Evolutionary conservation across 2,329 filamentous ascomycete species (phyloP), one percentile per base, ranked within the genome.

Genomic region (Neospermospora avenae): DNA sequence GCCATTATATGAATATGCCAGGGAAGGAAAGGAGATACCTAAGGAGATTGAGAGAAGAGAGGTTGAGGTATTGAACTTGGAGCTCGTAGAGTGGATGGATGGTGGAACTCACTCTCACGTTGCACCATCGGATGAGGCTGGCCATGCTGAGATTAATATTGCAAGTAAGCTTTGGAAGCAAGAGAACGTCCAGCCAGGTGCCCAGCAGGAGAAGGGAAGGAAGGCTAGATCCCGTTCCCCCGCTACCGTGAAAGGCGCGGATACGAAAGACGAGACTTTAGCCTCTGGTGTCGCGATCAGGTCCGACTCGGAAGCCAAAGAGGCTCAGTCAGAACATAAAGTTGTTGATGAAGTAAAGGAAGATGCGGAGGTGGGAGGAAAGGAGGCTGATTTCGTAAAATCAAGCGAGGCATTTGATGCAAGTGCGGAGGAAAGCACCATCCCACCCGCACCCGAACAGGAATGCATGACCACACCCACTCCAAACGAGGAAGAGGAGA

Each of bases 1-100:
- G 79, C 89, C 91, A 35, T 81, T 97, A 52, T 99, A 99, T 73
- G 93, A 99, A 76, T 98, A 98, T 75, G 95, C 95, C 20, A 83
- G 95, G 52, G 91, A 93, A 73, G 95, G 95, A 16, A 91, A 89
- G 71, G 85, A 90, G 37, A 87, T 96, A 16, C 95, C 95, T 0
- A 81, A 88, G 58, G 89, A 96, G 73, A 95, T 99, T 61, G 81
- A 92, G 72, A 85, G 89, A 57, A 80, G 93, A 59, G 84, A 89
- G 1, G 90, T 98, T 41, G 86, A 91, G 55, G 90, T 96, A 0
- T 75, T 82, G 49, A 84, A 92, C 39, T 75, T 97, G 67, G 90
- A 96, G 73, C 75, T 98, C 60, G 71, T 96, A 7, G 91, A 97
- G 72, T 99, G 91, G 79, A 86, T 85, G 73, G 90, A 93, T 68